A percentile compares a stretch with the other conserved stretches of the same genome.
These are phyloP conservation scores for Trichophyton equinum DNA, from an alignment of 2,329 filamentous ascomycete species.

Conservation along the genomic window DNA sequence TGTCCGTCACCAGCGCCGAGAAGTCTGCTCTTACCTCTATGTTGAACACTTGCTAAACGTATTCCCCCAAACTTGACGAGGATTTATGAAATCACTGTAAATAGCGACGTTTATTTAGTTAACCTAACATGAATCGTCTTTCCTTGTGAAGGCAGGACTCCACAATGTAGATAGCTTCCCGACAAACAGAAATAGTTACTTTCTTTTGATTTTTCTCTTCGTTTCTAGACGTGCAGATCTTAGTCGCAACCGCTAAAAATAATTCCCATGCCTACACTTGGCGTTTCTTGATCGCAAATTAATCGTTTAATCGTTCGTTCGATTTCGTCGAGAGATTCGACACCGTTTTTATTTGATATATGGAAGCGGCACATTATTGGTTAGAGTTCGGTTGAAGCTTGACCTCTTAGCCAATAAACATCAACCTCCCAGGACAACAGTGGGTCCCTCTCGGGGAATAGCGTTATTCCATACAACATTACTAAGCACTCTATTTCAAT, in stretches of 20 bases:
- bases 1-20: constrained; percentile 60
- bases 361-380: too few species aligned
- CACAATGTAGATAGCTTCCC: not conserved
- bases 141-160: not conserved
- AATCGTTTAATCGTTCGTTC: not conserved
- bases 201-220: not conserved
- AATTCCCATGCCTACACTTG: not conserved
- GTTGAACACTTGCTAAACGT: constrained; percentile 29
- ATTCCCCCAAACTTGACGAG: too few species aligned
- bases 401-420: too few species aligned
- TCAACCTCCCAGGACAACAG: too few species aligned
- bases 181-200: not conserved
- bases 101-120: not conserved
- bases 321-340: too few species aligned
- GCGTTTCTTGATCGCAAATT: not conserved
- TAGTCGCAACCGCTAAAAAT: not conserved
- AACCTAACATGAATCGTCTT: not conserved
- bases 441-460: too few species aligned
- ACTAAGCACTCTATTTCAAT: not conserved
- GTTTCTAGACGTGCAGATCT: not conserved
- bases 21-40: constrained; percentile 54
- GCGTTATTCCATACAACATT: too few species aligned
- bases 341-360: too few species aligned
- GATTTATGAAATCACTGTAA: not conserved
- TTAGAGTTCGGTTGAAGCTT: too few species aligned